phyloP scores from a whole-genome alignment of 352 stramenopile species.

The Peronospora belbahrii region DNA sequence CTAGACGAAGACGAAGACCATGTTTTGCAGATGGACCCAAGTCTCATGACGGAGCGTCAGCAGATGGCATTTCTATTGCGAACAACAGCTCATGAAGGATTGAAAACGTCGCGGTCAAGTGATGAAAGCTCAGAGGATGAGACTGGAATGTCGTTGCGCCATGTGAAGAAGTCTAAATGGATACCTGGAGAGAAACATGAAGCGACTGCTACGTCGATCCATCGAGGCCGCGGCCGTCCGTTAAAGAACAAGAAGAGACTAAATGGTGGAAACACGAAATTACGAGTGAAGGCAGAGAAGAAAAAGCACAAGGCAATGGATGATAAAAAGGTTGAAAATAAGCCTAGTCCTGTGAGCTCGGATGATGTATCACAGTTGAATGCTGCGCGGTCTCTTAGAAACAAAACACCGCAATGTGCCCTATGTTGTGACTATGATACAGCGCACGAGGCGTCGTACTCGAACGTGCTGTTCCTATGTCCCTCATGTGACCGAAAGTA shows the following conservation, averaged over 20 bases:
- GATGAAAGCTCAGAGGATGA: constrained; percentile 29
- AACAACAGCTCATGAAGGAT: constrained; percentile 52
- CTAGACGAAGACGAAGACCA: constrained; percentile 17
- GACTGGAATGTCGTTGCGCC: constrained; percentile 1
- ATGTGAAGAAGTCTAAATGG: constrained; percentile 11
- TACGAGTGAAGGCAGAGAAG: constrained; percentile 4
- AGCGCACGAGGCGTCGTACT: constrained; percentile 27
- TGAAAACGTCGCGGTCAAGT: constrained; percentile 17
- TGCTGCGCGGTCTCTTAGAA: constrained; percentile 11
- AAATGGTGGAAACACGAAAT: constrained; percentile 2
- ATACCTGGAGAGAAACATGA: constrained; percentile 3
- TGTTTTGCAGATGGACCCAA: constrained; percentile 37
- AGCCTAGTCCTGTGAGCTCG: constrained; percentile 39
- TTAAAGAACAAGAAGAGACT: constrained; percentile 18
- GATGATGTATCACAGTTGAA: constrained; percentile 41
- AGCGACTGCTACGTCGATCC: background rate
- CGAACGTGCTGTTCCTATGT: constrained; percentile 61
- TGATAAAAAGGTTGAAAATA: constrained; percentile 1
- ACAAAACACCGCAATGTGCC: constrained; percentile 48
- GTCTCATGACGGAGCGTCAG: constrained; percentile 75
- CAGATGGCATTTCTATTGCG: constrained; percentile 71
- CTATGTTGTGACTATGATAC: constrained; percentile 48
- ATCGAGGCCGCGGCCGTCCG: constrained; percentile 18
- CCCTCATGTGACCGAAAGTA: constrained; percentile 76
- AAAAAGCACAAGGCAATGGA: background rate